These are phyloP conservation scores for Gossypium herbaceum DNA, from an alignment of 345 rosid species.

Conservation along the genomic window DNA sequence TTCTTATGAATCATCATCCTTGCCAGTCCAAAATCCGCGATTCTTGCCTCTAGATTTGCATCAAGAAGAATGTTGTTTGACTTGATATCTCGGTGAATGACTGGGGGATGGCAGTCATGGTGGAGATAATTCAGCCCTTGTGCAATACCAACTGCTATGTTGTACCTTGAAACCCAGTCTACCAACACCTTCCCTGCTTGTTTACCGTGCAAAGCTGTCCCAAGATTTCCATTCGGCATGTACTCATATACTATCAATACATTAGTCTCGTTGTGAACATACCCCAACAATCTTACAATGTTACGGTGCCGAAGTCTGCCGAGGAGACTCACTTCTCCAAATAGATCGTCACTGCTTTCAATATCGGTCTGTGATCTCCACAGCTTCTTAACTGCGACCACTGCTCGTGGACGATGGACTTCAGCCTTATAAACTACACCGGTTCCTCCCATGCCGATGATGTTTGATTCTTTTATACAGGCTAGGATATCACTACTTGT, in stretches of 20 bases:
- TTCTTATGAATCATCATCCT: conserved; percentile 79
- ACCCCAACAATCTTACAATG: conserved; percentile 72
- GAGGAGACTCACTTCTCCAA: conserved; percentile 67
- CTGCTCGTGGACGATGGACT: conserved; percentile 49
- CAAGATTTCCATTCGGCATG: conserved; percentile 87
- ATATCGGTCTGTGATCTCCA: conserved; percentile 63
- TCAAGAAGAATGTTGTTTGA: conserved; percentile 80
- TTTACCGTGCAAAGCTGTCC: conserved; percentile 67
- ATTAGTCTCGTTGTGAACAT: conserved; percentile 73
- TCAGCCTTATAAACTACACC: conserved; percentile 93
- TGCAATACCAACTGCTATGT: conserved; percentile 80
- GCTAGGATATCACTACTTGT: conserved; percentile 65
- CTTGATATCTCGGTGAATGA: conserved; percentile 92
- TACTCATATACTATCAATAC: conserved; percentile 73
- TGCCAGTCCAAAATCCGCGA: conserved; percentile 90
- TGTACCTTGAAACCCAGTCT: conserved; percentile 90
- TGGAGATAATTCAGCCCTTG: conserved; percentile 85
- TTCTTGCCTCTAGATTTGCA: conserved; percentile 65
- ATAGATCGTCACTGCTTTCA: conserved; percentile 60
- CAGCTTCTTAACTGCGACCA: conserved; percentile 84
- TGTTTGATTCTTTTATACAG: conserved; percentile 72
- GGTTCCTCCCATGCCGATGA: conserved; percentile 89
- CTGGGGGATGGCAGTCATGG: conserved; percentile 74
- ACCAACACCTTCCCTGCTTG: conserved; percentile 57
- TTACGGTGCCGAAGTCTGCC: conserved; percentile 81